Evolutionary conservation across 192 early-diverging fungal genomes (phyloP), one percentile per base, ranked within the genome.

Genomic region (Entrophospora sp.): DNA sequence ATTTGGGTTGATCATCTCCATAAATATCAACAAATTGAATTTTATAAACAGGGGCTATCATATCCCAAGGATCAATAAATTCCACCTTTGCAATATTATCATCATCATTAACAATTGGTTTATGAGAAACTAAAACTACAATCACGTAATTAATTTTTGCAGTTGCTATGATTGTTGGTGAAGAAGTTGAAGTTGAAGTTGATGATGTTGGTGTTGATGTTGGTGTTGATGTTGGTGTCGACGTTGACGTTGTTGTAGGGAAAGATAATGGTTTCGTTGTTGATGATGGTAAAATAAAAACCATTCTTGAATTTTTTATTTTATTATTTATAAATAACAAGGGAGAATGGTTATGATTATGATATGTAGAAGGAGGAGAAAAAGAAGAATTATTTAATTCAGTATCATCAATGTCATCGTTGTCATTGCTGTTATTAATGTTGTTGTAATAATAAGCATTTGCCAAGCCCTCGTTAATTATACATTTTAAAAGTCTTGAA

Each of bases 401-500:
- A 25, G 52, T 36, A 68, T 75, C 64, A 34, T 64, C 30, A 30
- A 66, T 70, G 25, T 18, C 43, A 10, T 61, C 18, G 4, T 63
- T 42, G 4, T 25, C 4, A 6, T 10, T 18, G 36, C 28, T 28
- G 37, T 20, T 24, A 22, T 59, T 64, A 24, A 51, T 3, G 10
- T 13, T 30, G 0, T 56, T 22, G 12, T 78, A 63, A 53, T 75
- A 78, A 68, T 68, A 68, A 24, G 79, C 78, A 24, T 69, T 45
- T 8, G 77, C 78, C 10, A 87, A 71, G 4, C 51, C 38, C 70
- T 87, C 85, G 37, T 78, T 83, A 24, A 79, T 77, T 4, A 84
- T 64, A 35, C 84, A 85, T 5, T 76, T 51, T 20, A 85, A 60
- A 5, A 85, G 70, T n/a, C 85, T 77, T 9, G 83, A 83, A 7